phyloP scores from a whole-genome alignment of 2,329 filamentous ascomycete species.

The Didymosphaeria variabile region DNA sequence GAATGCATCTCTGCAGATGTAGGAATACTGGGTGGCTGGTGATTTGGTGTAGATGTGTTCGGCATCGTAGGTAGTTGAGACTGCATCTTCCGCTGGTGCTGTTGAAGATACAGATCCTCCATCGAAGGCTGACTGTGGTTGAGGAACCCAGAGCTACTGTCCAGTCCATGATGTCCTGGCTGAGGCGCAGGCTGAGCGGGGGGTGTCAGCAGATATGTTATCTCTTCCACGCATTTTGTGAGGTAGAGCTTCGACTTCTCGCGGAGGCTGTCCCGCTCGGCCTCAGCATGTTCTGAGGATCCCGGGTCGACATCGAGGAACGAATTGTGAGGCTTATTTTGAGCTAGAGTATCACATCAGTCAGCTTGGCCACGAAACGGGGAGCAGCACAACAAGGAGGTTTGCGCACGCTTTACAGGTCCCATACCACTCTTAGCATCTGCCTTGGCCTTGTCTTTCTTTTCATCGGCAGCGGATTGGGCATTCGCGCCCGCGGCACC shows the following conservation, averaged over 20 bases:
- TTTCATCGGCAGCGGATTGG: constrained; percentile 54
- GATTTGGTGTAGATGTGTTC: constrained; percentile 63
- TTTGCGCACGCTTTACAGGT: constrained; percentile 38
- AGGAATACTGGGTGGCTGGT: constrained; percentile 65
- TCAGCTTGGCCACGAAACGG: constrained; percentile 26
- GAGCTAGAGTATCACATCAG: constrained; percentile 49
- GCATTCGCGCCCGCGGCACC: constrained; percentile 61
- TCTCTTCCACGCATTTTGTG: constrained; percentile 72
- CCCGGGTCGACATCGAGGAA: constrained; percentile 61
- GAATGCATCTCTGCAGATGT: constrained; percentile 52
- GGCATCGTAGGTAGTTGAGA: constrained; percentile 51
- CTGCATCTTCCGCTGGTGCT: constrained; percentile 64
- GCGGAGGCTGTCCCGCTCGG: constrained; percentile 66
- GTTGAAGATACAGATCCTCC: constrained; percentile 67
- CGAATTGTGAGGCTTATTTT: constrained; percentile 58
- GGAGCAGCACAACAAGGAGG: neutral
- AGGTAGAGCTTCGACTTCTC: constrained; percentile 71
- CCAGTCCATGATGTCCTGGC: constrained; percentile 46
- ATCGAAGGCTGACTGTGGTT: constrained; percentile 64
- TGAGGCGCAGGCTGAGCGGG: constrained; percentile 67
- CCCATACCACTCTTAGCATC: constrained; percentile 35
- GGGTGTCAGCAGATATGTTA: constrained; percentile 74
- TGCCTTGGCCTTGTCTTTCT: constrained; percentile 45
- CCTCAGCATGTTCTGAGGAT: constrained; percentile 54
- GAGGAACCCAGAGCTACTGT: constrained; percentile 52